Percentiles rank a stretch among this genome's conserved stretches.
These are phyloP conservation scores for Diaporthe aspalathi DNA, from an alignment of 2,329 filamentous ascomycete genomes.

Conservation along the genomic window DNA sequence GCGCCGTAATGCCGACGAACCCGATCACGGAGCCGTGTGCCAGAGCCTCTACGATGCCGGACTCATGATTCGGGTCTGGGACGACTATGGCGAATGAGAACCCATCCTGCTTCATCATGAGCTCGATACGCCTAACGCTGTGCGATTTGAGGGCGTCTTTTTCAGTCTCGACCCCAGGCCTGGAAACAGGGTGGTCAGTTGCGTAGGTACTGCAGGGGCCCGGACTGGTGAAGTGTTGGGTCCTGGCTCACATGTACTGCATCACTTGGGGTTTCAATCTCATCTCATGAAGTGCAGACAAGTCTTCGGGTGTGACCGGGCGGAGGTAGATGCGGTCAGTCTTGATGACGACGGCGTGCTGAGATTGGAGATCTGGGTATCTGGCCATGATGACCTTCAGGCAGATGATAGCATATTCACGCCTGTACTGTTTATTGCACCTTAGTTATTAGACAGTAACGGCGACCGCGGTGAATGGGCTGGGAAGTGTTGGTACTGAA, in stretches of 20 bases:
- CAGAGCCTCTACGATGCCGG: neutral
- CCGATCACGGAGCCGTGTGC: neutral
- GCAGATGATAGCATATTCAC: neutral
- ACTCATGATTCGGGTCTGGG: neutral
- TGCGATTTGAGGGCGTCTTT: constrained; percentile 23
- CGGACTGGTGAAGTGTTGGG: too few species aligned
- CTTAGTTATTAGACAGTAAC: too few species aligned
- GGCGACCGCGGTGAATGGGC: too few species aligned
- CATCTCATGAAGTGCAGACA: constrained; percentile 14
- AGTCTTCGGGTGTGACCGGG: constrained; percentile 15
- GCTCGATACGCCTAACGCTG: constrained; percentile 26
- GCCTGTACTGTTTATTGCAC: too few species aligned
- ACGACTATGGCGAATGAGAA: constrained; percentile 29
- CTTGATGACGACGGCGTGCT: constrained; percentile 3
- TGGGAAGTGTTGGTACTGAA: neutral
- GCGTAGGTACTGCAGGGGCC: too few species aligned
- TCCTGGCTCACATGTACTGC: constrained; percentile 26
- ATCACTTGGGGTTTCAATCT: constrained; percentile 26
- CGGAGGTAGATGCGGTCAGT: constrained; percentile 11
- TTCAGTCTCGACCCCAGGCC: constrained; percentile 19
- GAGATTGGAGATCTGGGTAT: constrained; percentile 8
- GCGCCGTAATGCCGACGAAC: constrained; percentile 26
- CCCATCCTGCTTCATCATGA: constrained; percentile 25
- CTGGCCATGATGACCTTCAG: neutral
- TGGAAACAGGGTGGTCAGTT: neutral